A percentile compares a stretch with the other conserved stretches of the same genome.
These are phyloP conservation scores for Mortierella sp. DNA, from an alignment of 371 early-diverging fungal genomes.

Conservation along the genomic window DNA sequence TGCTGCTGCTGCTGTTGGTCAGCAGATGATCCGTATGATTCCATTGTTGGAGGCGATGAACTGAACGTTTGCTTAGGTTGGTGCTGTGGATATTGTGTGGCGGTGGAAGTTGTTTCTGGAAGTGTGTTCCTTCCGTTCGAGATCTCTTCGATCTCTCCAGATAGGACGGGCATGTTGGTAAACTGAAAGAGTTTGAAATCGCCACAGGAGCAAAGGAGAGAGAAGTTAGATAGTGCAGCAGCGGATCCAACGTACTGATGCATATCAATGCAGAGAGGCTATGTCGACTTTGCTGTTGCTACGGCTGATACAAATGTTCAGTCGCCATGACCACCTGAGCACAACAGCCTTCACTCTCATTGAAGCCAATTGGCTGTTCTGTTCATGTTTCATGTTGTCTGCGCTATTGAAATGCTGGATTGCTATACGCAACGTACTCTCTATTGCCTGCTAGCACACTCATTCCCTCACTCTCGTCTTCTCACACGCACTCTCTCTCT, in stretches of 20 bases:
- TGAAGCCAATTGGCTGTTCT: not conserved
- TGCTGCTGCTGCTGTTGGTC: constrained; percentile 6
- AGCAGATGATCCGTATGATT: constrained; percentile 11
- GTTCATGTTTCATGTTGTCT: too few species aligned
- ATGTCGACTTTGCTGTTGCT: not conserved
- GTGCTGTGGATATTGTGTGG: constrained; percentile 1
- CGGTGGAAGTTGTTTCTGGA: not conserved
- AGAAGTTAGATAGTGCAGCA: not conserved
- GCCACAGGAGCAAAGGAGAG: not conserved
- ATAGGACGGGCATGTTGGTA: constrained; percentile 7
- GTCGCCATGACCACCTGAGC: constrained; percentile 8
- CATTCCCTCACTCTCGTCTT: not conserved
- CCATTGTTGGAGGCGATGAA: constrained; percentile 2
- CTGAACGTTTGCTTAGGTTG: not conserved
- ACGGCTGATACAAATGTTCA: not conserved
- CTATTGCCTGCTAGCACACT: not conserved
- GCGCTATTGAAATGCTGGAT: too few species aligned
- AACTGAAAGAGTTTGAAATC: not conserved
- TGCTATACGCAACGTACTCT: too few species aligned
- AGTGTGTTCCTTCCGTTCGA: constrained; percentile 4
- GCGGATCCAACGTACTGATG: constrained; percentile 3
- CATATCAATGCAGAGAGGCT: not conserved
- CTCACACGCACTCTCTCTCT: not conserved
- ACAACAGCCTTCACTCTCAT: constrained; percentile 2
- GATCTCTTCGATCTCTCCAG: constrained; percentile 11